Base-by-base conservation (phyloP, 2,329 filamentous ascomycete genomes). In the Colletotrichum lindemuthianum region DNA sequence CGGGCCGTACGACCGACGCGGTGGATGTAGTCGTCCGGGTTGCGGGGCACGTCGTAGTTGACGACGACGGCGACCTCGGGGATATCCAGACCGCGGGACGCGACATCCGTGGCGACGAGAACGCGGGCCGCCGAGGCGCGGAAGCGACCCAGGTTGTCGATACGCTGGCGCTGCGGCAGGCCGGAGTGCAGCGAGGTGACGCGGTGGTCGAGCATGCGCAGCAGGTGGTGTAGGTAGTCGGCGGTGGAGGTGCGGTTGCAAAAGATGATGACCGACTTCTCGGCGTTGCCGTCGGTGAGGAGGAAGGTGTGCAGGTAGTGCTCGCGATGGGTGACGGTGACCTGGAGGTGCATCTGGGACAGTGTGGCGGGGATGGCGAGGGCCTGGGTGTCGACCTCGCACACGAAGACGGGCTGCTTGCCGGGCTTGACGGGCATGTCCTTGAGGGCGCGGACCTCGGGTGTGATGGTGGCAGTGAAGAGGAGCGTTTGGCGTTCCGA, bases 11-110 rank as follows among this genome's bases (percentile, higher is more conserved):
- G 90, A 76, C 96, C 96, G 54, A 97, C 95, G 11, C 96, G 89
- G 80, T 99, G 96, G 69, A 99, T 96, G 76, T 99, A 99, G 78
- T 97, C 95, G 75, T 97, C 94, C 3, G 95, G 93, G 74, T 97
- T 93, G n/a, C 95, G 89, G 0, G 96, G 96, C 1, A 99, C 88
- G 74, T 99, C 96, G 78, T 94, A 99, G 78, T 99, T 98, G 73
- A 99, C 82, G 2, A 99, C 96, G 13, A 98, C 79, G 59, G 87
- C 90, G 7, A 98, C 95, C 70, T 93, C 92, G 1, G 95, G 95
- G 67, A 99, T 97, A 79, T 99, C 96, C 4, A 99, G 86, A 84
- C 96, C 96, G 76, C 96, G 88, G 16, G 93, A 92, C 1, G 96
- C 96, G 12, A 99, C 94, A 75, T 99, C 96, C 0, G 96, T 99